Evolutionary conservation across 257 asterid species (phyloP).

Genomic region (Scutellaria galericulata): DNA sequence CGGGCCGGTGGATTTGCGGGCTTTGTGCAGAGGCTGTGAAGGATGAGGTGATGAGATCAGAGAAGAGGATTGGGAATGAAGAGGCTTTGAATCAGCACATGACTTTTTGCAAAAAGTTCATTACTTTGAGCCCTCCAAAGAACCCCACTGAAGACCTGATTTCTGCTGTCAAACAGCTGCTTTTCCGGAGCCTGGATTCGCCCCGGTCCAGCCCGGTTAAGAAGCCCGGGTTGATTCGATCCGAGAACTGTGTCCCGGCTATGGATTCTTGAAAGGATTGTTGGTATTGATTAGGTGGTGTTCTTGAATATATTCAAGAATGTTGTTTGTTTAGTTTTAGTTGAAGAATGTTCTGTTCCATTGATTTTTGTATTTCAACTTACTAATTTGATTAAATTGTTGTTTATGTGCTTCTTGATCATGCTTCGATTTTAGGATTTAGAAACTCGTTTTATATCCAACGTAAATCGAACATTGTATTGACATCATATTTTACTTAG

Average conservation of each 20-base stretch:
- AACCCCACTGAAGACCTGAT: conserved; percentile 63
- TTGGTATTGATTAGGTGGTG: not conserved
- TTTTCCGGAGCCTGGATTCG: conserved; percentile 70
- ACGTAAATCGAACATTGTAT: no score
- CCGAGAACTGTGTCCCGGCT: conserved; percentile 55
- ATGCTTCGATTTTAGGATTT: not conserved
- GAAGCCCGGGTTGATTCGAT: conserved; percentile 44
- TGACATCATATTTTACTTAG: no score
- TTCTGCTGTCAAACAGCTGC: conserved; percentile 70
- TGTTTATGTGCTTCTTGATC: not conserved
- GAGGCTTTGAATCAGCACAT: conserved; percentile 80
- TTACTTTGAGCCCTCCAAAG: conserved; percentile 57
- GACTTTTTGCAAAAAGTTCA: conserved; percentile 73
- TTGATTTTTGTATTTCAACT: conserved; percentile 4
- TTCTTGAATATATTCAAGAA: not conserved
- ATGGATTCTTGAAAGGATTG: conserved; percentile 37
- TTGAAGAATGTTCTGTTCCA: conserved; percentile 27
- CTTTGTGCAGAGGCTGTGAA: conserved; percentile 87
- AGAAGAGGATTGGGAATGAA: conserved; percentile 55
- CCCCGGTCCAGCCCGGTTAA: conserved; percentile 56
- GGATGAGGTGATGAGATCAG: conserved; percentile 64
- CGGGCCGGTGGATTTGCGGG: conserved; percentile 89
- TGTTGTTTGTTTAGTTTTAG: conserved; percentile 11
- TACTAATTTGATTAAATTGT: not conserved
- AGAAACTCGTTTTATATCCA: no score